These are phyloP conservation scores for Tuber calosporum DNA, from an alignment of 495 filamentous ascomycete genomes.

Conservation along the genomic window DNA sequence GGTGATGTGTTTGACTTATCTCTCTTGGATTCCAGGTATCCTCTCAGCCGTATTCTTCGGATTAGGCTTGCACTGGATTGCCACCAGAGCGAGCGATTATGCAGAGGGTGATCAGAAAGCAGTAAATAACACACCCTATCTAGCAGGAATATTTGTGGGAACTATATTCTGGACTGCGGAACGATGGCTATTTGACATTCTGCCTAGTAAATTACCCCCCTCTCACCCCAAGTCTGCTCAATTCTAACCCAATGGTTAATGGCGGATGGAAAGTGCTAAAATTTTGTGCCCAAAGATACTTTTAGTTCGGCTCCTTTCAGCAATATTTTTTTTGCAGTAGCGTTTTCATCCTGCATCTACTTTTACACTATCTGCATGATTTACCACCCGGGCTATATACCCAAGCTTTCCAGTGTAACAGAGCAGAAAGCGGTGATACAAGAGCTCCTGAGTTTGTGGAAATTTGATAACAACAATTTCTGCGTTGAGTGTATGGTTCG, in stretches of 20 bases:
- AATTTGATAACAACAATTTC: conserved; percentile 90
- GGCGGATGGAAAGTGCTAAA: conserved; percentile 34
- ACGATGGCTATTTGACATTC: conserved; percentile 63
- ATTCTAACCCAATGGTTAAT: conserved; percentile 6
- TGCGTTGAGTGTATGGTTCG: conserved; percentile 90
- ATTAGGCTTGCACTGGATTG: conserved; percentile 70
- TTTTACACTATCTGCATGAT: conserved; percentile 83
- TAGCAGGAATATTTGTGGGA: conserved; percentile 86
- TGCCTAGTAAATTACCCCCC: conserved; percentile 55
- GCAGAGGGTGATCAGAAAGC: conserved; percentile 78
- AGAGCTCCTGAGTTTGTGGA: conserved; percentile 71
- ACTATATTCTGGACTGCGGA: conserved; percentile 76
- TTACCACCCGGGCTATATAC: conserved; percentile 88
- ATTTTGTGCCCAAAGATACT: conserved; percentile 49
- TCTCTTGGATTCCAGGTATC: conserved; percentile 66
- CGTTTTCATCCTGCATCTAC: conserved; percentile 61
- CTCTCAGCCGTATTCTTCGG: conserved; percentile 60
- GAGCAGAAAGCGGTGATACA: conserved; percentile 83
- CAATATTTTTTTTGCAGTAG: conserved; percentile 65
- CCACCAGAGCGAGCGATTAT: conserved; percentile 66
- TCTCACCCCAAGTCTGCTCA: conserved; percentile 23
- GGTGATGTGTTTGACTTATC: conserved; percentile 62
- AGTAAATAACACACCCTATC: conserved; percentile 82
- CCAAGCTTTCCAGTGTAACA: conserved; percentile 76
- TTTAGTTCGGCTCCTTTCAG: conserved; percentile 57